Evolutionary conservation across 768 basidiomycete species (phyloP).

Genomic region (Leccinum subgranulosum): DNA sequence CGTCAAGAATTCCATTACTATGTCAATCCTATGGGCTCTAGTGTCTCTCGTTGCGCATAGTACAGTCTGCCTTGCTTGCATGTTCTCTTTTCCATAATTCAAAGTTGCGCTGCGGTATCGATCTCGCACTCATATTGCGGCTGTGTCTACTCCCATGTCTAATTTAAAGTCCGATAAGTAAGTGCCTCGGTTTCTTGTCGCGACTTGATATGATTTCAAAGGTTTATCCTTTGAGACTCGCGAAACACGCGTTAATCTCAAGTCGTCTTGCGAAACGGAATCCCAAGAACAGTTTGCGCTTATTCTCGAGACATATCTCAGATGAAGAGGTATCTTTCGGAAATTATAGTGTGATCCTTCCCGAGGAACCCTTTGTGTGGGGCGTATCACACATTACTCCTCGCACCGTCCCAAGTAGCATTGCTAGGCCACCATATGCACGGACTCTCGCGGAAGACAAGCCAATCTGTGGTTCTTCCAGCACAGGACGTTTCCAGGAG

Average conservation of each 20-base stretch:
- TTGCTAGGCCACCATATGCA: conserved; percentile 54
- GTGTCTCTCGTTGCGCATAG: too few species aligned
- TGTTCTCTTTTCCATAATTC: too few species aligned
- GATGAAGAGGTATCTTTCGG: conserved; percentile 39
- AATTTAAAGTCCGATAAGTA: too few species aligned
- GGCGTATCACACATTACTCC: conserved; percentile 60
- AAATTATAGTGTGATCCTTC: conserved; percentile 58
- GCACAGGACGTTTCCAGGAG: not conserved
- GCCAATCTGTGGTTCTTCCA: not conserved
- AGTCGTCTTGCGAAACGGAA: not conserved
- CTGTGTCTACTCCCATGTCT: too few species aligned
- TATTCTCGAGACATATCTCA: not conserved
- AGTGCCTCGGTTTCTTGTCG: too few species aligned
- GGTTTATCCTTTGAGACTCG: too few species aligned
- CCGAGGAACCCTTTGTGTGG: conserved; percentile 60
- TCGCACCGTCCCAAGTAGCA: conserved; percentile 54
- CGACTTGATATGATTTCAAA: too few species aligned
- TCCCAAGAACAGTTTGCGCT: not conserved
- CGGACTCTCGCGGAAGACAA: conserved; percentile 7
- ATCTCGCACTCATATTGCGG: too few species aligned
- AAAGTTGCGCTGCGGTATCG: too few species aligned
- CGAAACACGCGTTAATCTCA: not conserved
- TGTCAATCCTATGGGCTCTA: too few species aligned
- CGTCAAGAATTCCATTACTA: too few species aligned
- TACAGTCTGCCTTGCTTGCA: too few species aligned